phyloP scores from a whole-genome alignment of 179 eudicot genomes.

The Kewa caespitosa region DNA sequence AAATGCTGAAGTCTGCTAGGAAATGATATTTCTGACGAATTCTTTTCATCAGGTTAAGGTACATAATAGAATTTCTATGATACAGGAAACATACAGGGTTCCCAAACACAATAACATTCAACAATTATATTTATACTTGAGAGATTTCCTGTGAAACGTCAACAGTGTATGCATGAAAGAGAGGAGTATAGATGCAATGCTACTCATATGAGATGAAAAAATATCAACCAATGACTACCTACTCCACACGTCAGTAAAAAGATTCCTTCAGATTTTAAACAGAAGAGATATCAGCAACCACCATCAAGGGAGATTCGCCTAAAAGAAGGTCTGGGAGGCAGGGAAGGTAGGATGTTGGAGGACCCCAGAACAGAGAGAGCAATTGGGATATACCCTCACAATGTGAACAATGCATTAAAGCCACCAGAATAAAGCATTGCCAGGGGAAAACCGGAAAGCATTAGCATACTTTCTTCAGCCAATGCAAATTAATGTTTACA shows the following conservation, averaged over 20 bases:
- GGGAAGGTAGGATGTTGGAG: neutral
- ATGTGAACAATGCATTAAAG: neutral
- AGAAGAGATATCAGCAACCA: neutral
- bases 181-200: neutral
- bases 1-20: neutral
- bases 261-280: neutral
- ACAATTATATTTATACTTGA: neutral
- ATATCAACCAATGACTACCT: neutral
- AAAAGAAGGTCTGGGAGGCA: neutral
- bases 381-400: neutral
- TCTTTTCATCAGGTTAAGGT: conserved; percentile 2
- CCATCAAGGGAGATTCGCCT: neutral
- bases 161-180: neutral
- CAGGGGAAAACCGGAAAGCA: neutral
- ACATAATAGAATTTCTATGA: neutral
- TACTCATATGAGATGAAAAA: neutral
- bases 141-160: neutral
- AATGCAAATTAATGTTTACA: neutral
- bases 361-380: neutral
- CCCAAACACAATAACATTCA: neutral
- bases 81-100: neutral
- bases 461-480: neutral
- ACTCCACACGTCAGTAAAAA: neutral
- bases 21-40: neutral
- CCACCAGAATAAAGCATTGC: neutral